These are phyloP conservation scores for Climacium dendroides DNA, from an alignment of 225 moss, liverwort and hornwort species.

Conservation along the genomic window DNA sequence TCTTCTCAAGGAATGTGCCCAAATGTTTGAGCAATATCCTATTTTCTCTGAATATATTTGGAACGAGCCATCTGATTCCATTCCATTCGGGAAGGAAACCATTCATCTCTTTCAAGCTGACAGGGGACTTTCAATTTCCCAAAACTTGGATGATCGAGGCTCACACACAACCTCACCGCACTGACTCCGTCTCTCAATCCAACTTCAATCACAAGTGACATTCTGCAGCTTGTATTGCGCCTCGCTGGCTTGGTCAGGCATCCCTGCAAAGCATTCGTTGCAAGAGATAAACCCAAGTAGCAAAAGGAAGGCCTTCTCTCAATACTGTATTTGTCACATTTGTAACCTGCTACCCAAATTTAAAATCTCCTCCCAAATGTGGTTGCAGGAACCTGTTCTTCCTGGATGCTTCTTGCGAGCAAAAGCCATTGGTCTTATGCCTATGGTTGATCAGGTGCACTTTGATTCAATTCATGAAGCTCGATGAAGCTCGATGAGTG, in stretches of 20 bases:
- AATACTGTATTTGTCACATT: neutral
- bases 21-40: neutral
- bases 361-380: neutral
- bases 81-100: neutral
- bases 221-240: neutral
- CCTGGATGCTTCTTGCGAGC: conserved; percentile 76
- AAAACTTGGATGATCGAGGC: neutral
- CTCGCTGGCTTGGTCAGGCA: no score
- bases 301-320: neutral
- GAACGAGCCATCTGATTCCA: neutral
- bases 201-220: neutral
- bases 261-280: no score
- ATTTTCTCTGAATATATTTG: neutral
- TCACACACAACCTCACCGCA: neutral
- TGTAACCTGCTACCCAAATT: neutral
- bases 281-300: neutral
- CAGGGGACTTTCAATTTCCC: neutral
- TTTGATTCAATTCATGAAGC: neutral
- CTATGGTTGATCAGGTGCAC: conserved; percentile 77
- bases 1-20: neutral
- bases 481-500: no score
- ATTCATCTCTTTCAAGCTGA: neutral
- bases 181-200: neutral
- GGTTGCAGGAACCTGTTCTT: conserved; percentile 63
- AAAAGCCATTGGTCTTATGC: conserved; percentile 76